Base-by-base conservation (phyloP, 345 rosid genomes). In the Aquilaria sinensis region DNA sequence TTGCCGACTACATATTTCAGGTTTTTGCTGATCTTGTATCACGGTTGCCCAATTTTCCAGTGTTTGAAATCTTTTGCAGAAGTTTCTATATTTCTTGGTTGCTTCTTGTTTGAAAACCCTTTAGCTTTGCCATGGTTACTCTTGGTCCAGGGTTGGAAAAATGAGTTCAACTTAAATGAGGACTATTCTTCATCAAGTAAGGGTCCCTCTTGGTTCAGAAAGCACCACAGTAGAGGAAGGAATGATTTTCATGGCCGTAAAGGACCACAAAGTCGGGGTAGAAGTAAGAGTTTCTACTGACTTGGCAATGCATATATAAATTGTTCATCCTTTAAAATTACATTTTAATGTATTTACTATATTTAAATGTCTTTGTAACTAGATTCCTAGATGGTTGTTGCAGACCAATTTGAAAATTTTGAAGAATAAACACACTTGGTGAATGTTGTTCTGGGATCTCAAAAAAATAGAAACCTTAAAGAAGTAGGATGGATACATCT, bases 141-240 rank as follows among this genome's bases (percentile, higher is more conserved):
- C 55, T 57, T 13, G 63, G 53, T 69, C 31, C 80, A 93, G 98
- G 67, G 68, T 30, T 84, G 82, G 86, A 70, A 69, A 47, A 70
- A 78, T 68, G 85, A 72, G 52, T 69, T 74, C 76, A 74, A 37
- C 8, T 5, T 5, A 37, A 37, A 71, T 56, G 78, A 85, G 49
- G 80, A 75, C 46, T 77, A 76, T 62, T 75, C 84, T 2, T 72
- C 78, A 31, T 77, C 86, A 48, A 75, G 83, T 48, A 71, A 74
- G 67, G 81, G 67, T 12, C 51, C 72, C 50, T 83, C 97, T 0
- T 82, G 97, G 97, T 87, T 80, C 69, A 81, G 70, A 67, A 80
- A 77, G 15, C 73, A 82, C 31, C 75, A 74, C 60, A 51, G 60
- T 13, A 83, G 60, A 67, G 83, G 85, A 59, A 57, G 72, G 72